phyloP scores from a whole-genome alignment of 148 eudicot species.

The Chenopodium quinoa region DNA sequence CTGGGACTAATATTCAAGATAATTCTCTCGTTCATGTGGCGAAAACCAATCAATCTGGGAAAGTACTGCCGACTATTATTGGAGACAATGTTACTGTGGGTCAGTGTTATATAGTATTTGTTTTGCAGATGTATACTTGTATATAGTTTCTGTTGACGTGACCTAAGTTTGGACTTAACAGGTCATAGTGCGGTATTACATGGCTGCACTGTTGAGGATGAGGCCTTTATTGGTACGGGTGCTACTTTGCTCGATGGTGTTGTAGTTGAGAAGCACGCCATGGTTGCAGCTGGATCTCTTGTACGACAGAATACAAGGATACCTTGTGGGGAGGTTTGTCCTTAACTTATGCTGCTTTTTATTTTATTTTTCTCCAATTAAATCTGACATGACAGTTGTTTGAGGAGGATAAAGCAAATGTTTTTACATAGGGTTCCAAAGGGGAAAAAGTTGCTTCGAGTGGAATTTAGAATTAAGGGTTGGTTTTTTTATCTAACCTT shows the following conservation, averaged over 20 bases:
- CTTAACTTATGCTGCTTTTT: background rate
- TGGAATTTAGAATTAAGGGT: too few species aligned
- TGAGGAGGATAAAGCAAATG: background rate
- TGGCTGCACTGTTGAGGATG: conserved; percentile 79
- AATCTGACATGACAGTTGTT: background rate
- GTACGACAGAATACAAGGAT: conserved; percentile 61
- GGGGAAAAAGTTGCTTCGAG: background rate
- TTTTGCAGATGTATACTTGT: background rate
- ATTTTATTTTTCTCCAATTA: background rate
- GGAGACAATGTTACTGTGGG: conserved; percentile 96
- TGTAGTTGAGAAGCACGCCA: conserved; percentile 66
- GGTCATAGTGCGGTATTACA: conserved; percentile 81
- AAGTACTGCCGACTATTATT: conserved; percentile 79
- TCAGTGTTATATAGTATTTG: conserved; percentile 31
- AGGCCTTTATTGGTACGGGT: conserved; percentile 83
- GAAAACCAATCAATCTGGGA: conserved; percentile 81
- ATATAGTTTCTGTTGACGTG: background rate
- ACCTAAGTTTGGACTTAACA: conserved; percentile 29
- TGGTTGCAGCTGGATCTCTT: conserved; percentile 89
- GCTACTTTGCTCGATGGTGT: conserved; percentile 80
- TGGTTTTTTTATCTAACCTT: too few species aligned
- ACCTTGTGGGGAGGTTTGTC: conserved; percentile 49
- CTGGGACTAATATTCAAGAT: conserved; percentile 95
- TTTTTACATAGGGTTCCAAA: background rate
- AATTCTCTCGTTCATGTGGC: conserved; percentile 96